phyloP scores from a whole-genome alignment of 495 filamentous ascomycete genomes.

The Penicillium canescens region DNA sequence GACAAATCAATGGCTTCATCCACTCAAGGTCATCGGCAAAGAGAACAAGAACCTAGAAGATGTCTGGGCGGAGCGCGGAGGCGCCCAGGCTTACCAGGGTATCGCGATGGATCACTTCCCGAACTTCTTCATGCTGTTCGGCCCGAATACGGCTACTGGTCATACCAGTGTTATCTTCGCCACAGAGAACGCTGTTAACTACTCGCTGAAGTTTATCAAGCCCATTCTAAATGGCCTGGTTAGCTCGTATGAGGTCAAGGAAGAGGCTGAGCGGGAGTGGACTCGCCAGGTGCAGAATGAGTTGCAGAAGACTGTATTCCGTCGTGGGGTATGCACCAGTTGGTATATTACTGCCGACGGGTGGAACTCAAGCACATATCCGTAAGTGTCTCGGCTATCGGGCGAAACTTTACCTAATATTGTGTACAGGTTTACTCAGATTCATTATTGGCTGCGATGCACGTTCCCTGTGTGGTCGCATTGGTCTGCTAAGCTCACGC shows the following conservation, averaged over 20 bases:
- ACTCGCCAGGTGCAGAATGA: slow-evolving; percentile 52
- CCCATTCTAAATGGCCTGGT: slow-evolving; percentile 40
- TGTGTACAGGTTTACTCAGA: slow-evolving; percentile 45
- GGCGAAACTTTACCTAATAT: neutral
- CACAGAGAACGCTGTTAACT: slow-evolving; percentile 59
- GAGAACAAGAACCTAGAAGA: slow-evolving; percentile 50
- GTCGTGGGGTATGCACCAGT: slow-evolving; percentile 51
- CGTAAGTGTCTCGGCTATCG: slow-evolving; percentile 39
- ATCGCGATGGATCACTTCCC: slow-evolving; percentile 66
- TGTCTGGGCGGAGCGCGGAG: slow-evolving; percentile 58
- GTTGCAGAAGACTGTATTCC: slow-evolving; percentile 55
- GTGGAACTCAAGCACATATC: slow-evolving; percentile 62
- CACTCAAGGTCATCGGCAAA: slow-evolving; percentile 42
- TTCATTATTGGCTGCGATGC: slow-evolving; percentile 49
- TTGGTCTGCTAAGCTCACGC: slow-evolving; percentile 54
- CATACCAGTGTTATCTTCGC: slow-evolving; percentile 62
- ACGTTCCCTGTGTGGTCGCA: slow-evolving; percentile 57
- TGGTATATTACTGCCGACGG: slow-evolving; percentile 59
- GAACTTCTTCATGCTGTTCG: slow-evolving; percentile 69
- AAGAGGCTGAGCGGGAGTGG: slow-evolving; percentile 55
- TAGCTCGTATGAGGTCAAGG: slow-evolving; percentile 44
- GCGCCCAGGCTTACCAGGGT: slow-evolving; percentile 63
- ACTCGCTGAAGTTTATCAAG: slow-evolving; percentile 44
- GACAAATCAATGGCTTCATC: slow-evolving; percentile 41
- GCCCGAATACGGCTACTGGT: slow-evolving; percentile 65